Evolutionary conservation across 768 basidiomycete genomes (phyloP).

Genomic region (Mycena vulgaris): DNA sequence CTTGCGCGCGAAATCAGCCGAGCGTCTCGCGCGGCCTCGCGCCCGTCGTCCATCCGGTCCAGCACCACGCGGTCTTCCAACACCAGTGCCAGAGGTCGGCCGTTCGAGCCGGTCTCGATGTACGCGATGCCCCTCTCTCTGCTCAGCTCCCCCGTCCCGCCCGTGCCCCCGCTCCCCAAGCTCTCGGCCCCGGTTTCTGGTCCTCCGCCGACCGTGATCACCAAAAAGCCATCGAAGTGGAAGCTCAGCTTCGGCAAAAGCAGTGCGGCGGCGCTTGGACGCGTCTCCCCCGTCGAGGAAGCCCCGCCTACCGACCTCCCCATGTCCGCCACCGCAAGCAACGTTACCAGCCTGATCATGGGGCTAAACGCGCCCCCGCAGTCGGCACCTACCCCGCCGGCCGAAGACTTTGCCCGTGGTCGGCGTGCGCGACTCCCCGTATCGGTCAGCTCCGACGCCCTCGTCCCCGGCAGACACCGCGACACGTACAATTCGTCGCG

Average conservation of each 20-base stretch:
- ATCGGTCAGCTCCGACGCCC: conserved; percentile 12
- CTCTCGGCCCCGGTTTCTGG: conserved; percentile 43
- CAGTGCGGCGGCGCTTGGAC: conserved; percentile 56
- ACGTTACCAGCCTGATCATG: conserved; percentile 84
- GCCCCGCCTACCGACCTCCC: conserved; percentile 43
- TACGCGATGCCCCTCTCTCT: conserved; percentile 60
- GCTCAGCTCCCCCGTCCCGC: conserved; percentile 39
- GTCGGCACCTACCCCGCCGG: conserved; percentile 41
- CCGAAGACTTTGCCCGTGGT: conserved; percentile 29
- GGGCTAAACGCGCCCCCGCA: conserved; percentile 66
- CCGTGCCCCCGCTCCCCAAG: conserved; percentile 36
- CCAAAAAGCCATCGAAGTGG: conserved; percentile 92
- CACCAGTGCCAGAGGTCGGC: conserved; percentile 42
- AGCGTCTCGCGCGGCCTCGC: conserved; percentile 71
- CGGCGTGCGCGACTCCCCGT: conserved; percentile 28
- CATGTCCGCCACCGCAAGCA: conserved; percentile 81
- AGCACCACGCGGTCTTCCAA: conserved; percentile 48
- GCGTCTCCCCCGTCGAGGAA: conserved; percentile 59
- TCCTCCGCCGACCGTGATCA: conserved; percentile 48
- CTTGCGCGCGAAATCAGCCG: conserved; percentile 89
- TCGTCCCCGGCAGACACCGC: conserved; percentile 39
- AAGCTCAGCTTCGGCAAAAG: conserved; percentile 82
- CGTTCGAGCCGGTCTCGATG: conserved; percentile 64
- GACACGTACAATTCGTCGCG: conserved; percentile 51
- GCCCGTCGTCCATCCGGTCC: conserved; percentile 59